phyloP scores from a whole-genome alignment of 1,284 basidiomycete species.

The Tilletia walkeri region DNA sequence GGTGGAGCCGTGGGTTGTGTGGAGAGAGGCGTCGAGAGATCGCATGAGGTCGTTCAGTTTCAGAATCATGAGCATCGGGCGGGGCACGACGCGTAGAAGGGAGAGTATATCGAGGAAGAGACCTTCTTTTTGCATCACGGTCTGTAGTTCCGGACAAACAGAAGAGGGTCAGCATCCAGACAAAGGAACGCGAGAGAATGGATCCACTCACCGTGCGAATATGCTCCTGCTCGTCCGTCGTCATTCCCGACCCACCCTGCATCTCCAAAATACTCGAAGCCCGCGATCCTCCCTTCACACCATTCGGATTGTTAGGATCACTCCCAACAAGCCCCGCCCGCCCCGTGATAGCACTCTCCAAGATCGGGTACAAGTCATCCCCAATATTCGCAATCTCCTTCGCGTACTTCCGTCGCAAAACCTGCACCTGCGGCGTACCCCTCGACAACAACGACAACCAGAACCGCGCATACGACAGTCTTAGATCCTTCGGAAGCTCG shows the following conservation, averaged over 20 bases:
- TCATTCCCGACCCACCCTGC: constrained; percentile 36
- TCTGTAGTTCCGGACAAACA: constrained; percentile 19
- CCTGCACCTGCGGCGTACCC: constrained; percentile 41
- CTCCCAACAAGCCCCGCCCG: constrained; percentile 52
- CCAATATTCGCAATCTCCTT: constrained; percentile 52
- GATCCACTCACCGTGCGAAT: constrained; percentile 35
- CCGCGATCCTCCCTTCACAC: constrained; percentile 44
- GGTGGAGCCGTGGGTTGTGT: constrained; percentile 61
- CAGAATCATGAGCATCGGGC: constrained; percentile 55
- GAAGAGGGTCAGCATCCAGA: neutral
- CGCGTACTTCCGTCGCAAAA: constrained; percentile 46
- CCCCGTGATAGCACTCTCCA: constrained; percentile 54
- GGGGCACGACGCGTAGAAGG: constrained; percentile 47
- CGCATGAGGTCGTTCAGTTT: constrained; percentile 55
- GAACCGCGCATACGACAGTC: constrained; percentile 53
- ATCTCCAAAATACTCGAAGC: constrained; percentile 47
- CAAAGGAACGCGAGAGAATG: neutral
- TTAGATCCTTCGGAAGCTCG: constrained; percentile 50
- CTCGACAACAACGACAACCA: constrained; percentile 52
- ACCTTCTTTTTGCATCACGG: constrained; percentile 54
- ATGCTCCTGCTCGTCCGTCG: constrained; percentile 52
- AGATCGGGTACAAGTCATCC: constrained; percentile 54
- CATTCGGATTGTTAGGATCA: constrained; percentile 47
- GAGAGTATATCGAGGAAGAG: constrained; percentile 49
- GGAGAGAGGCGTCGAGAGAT: constrained; percentile 63